Conservation (phyloP, 345 rosid species). For the Populus nigra region DNA sequence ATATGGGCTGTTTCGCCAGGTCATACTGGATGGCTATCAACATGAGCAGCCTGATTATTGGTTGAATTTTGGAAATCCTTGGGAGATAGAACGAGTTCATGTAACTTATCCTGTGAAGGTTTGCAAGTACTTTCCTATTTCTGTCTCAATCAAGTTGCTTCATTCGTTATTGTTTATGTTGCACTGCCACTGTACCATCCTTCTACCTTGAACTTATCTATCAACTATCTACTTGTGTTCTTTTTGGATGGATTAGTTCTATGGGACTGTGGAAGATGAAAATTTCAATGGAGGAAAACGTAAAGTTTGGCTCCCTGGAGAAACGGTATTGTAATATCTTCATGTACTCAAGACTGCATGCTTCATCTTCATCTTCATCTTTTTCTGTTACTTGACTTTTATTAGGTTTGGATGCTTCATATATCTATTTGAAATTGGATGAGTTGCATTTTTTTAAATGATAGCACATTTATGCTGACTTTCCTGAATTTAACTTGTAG, state of each 20-base stretch:
- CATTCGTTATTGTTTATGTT: conserved; percentile 5
- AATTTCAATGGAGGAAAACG: conserved; percentile 26
- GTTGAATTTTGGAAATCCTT: conserved; percentile 54
- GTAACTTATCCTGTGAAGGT: conserved; percentile 49
- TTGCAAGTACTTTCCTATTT: conserved; percentile 21
- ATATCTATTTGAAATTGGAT: neutral
- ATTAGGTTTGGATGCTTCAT: neutral
- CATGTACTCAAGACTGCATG: neutral
- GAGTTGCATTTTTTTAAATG: neutral
- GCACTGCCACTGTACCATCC: neutral
- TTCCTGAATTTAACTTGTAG: neutral
- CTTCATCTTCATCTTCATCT: neutral
- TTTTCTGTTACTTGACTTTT: neutral
- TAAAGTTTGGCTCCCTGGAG: conserved; percentile 45
- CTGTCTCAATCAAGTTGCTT: neutral
- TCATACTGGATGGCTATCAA: conserved; percentile 49
- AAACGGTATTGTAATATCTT: conserved; percentile 25
- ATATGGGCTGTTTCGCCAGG: conserved; percentile 50
- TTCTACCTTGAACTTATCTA: conserved; percentile 2
- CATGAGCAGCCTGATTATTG: conserved; percentile 50
- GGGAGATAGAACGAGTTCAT: conserved; percentile 50
- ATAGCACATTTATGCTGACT: neutral
- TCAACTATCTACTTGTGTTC: neutral
- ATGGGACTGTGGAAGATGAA: conserved; percentile 42
- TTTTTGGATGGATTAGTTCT: conserved; percentile 34